Percentiles rank a stretch among this genome's conserved stretches.
Evolutionary conservation across 768 basidiomycete genomes (phyloP).

Genomic region (Mycena rebaudengoi): DNA sequence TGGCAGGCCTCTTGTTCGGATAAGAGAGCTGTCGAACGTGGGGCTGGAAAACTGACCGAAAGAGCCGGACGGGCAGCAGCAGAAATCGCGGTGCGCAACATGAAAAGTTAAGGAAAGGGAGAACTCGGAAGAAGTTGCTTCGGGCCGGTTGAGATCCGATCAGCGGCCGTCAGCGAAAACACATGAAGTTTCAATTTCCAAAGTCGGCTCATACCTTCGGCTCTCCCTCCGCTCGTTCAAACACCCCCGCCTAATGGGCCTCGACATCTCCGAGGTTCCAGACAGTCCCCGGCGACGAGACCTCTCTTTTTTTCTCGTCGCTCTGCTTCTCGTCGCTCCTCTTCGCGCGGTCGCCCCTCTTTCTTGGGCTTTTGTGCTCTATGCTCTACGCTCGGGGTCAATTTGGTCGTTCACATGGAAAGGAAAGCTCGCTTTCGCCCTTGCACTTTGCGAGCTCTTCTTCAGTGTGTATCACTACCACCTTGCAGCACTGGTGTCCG

Average conservation of each 20-base stretch:
- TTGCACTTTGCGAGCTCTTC: conserved; percentile 68
- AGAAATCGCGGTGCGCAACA: conserved; percentile 75
- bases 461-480: conserved; percentile 74
- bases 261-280: conserved; percentile 51
- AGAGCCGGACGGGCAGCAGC: conserved; percentile 64
- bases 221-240: neutral
- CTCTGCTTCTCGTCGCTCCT: conserved; percentile 65
- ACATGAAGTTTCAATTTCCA: neutral
- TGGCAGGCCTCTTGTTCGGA: conserved; percentile 66
- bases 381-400: conserved; percentile 53
- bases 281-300: conserved; percentile 47
- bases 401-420: conserved; percentile 52
- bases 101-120: conserved; percentile 45
- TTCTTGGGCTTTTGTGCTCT: conserved; percentile 70
- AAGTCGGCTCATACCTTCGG: neutral
- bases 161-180: neutral
- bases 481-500: conserved; percentile 57
- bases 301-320: conserved; percentile 65
- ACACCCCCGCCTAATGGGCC: conserved; percentile 25
- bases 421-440: conserved; percentile 49
- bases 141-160: conserved; percentile 19
- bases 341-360: conserved; percentile 70
- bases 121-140: neutral
- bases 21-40: conserved; percentile 7
- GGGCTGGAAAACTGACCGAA: conserved; percentile 50